phyloP scores from a whole-genome alignment of 345 rosid species.

The Reutealis trisperma region DNA sequence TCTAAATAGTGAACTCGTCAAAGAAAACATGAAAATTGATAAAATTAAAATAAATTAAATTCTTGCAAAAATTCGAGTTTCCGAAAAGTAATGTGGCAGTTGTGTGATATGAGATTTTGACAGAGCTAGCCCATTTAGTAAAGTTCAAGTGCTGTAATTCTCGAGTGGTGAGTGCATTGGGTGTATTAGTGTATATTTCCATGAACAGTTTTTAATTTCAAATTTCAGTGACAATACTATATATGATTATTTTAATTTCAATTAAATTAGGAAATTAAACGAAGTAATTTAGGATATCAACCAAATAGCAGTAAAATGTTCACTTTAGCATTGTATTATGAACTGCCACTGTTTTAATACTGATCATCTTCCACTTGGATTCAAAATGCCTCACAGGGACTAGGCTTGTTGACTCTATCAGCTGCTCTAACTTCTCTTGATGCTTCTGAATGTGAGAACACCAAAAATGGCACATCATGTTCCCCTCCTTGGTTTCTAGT shows the following conservation, averaged over 20 bases:
- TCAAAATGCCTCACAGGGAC: background rate
- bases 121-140: too few species aligned
- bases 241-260: background rate
- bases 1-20: too few species aligned
- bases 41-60: too few species aligned
- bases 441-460: background rate
- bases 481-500: constrained; percentile 1
- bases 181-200: too few species aligned
- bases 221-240: background rate
- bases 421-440: constrained; percentile 10
- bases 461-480: background rate
- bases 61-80: too few species aligned
- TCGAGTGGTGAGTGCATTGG: too few species aligned
- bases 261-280: background rate
- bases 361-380: background rate
- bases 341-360: background rate
- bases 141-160: too few species aligned
- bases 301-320: background rate
- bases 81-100: too few species aligned
- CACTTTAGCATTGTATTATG: background rate
- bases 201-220: background rate
- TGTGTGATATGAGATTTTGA: too few species aligned
- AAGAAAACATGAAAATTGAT: too few species aligned
- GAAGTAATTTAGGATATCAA: background rate
- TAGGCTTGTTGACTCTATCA: constrained; percentile 20